phyloP scores from a whole-genome alignment of 306 rosid species.

The Inga oerstediana region DNA sequence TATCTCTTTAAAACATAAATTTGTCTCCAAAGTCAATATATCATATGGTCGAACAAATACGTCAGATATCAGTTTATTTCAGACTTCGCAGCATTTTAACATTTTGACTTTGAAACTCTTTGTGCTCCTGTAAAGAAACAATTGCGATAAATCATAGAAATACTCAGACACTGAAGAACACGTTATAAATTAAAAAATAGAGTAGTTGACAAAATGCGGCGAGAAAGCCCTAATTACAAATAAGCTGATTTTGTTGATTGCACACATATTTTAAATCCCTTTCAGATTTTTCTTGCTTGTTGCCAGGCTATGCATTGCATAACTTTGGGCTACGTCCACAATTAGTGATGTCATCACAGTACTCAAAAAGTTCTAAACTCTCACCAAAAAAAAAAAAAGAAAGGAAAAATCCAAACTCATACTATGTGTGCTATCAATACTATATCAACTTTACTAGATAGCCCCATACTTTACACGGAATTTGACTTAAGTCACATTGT shows the following conservation, averaged over 20 bases:
- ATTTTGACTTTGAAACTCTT: not conserved
- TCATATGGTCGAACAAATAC: not conserved
- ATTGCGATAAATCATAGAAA: not conserved
- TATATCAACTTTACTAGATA: not conserved
- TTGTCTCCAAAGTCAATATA: not conserved
- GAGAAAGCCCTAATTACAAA: not conserved
- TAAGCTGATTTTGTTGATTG: not conserved
- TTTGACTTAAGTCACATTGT: not conserved
- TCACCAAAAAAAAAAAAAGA: not conserved
- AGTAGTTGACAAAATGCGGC: not conserved
- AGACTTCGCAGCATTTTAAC: not conserved
- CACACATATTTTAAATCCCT: not conserved
- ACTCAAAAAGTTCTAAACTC: not conserved
- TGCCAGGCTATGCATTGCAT: not conserved
- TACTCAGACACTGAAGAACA: not conserved
- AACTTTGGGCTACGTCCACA: not conserved
- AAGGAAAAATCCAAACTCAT: not conserved
- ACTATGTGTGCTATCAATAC: not conserved
- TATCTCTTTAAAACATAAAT: not conserved
- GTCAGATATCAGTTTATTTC: not conserved
- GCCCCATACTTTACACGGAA: not conserved
- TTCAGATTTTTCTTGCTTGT: not conserved
- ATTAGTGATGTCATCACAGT: not conserved
- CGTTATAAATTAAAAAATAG: not conserved
- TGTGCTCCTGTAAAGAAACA: not conserved